phyloP scores from a whole-genome alignment of 2,329 filamentous ascomycete species.

The Trichophyton simii region DNA sequence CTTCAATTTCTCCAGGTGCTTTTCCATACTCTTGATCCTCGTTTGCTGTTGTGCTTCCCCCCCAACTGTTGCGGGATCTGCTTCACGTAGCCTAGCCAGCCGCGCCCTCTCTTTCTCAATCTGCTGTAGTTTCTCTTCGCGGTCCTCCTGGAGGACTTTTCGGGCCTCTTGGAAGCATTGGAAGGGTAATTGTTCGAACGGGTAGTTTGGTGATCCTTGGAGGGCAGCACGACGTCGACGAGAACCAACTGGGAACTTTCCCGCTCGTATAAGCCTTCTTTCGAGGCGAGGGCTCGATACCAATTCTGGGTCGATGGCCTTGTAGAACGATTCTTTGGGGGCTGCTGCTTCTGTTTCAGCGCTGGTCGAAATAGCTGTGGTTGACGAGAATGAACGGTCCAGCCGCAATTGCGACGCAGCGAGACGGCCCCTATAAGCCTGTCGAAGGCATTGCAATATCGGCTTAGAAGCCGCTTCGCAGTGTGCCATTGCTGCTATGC shows the following conservation, averaged over 20 bases:
- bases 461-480: conserved; percentile 33
- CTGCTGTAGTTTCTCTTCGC: conserved; percentile 63
- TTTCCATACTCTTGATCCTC: conserved; percentile 56
- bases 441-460: conserved; percentile 31
- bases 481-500: conserved; percentile 26
- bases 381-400: conserved; percentile 39
- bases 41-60: conserved; percentile 54
- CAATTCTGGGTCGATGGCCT: conserved; percentile 49
- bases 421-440: conserved; percentile 23
- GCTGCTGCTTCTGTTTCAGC: conserved; percentile 30
- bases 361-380: conserved; percentile 33
- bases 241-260: conserved; percentile 65
- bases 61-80: conserved; percentile 44
- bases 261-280: conserved; percentile 53
- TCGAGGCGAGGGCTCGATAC: conserved; percentile 54
- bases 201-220: conserved; percentile 52
- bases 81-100: conserved; percentile 54
- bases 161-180: conserved; percentile 96
- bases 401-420: conserved; percentile 25
- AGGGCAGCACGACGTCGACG: conserved; percentile 68
- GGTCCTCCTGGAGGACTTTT: conserved; percentile 66
- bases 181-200: conserved; percentile 89
- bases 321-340: conserved; percentile 30
- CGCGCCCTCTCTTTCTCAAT: conserved; percentile 56
- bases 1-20: conserved; percentile 66